Conservation (phyloP, 2,329 filamentous ascomycete genomes). For the Clathrospora elynae region DNA sequence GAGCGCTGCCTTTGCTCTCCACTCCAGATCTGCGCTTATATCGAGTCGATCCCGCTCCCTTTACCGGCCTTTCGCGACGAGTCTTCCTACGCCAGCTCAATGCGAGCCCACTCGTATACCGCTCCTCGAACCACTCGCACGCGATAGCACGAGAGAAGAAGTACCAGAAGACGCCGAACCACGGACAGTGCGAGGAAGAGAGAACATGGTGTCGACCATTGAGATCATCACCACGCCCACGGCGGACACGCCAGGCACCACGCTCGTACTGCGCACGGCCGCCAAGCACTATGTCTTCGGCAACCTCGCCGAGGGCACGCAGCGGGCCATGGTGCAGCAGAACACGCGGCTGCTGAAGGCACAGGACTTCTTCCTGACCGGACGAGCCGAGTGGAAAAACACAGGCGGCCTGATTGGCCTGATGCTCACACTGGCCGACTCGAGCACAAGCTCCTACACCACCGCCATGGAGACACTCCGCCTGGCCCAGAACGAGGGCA, state of each 20-base stretch:
- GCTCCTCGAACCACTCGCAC: slow-evolving; percentile 17
- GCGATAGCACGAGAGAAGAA: neutral
- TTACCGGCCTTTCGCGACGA: slow-evolving; percentile 6
- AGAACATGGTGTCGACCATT: slow-evolving; percentile 71
- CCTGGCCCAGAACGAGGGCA: slow-evolving; percentile 24
- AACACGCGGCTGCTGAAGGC: slow-evolving; percentile 68
- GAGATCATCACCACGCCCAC: slow-evolving; percentile 83
- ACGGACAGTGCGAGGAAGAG: neutral
- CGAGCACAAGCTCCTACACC: slow-evolving; percentile 55
- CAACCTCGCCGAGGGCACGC: slow-evolving; percentile 79
- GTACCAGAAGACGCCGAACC: neutral
- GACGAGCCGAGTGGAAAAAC: slow-evolving; percentile 74
- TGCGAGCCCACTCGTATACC: slow-evolving; percentile 4
- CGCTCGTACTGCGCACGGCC: slow-evolving; percentile 73
- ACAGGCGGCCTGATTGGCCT: slow-evolving; percentile 83
- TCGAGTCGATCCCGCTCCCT: no score
- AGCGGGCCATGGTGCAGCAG: slow-evolving; percentile 74
- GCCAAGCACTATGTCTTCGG: slow-evolving; percentile 83
- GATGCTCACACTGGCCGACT: slow-evolving; percentile 81
- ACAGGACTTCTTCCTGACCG: slow-evolving; percentile 81
- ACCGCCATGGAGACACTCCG: slow-evolving; percentile 50
- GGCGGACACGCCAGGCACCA: slow-evolving; percentile 82
- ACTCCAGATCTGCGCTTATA: slow-evolving; percentile 2
- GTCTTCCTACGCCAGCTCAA: neutral
- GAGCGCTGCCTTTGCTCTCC: slow-evolving; percentile 4